Base-by-base conservation (phyloP, 2,329 filamentous ascomycete species). In the Nigrograna mackinnonii region DNA sequence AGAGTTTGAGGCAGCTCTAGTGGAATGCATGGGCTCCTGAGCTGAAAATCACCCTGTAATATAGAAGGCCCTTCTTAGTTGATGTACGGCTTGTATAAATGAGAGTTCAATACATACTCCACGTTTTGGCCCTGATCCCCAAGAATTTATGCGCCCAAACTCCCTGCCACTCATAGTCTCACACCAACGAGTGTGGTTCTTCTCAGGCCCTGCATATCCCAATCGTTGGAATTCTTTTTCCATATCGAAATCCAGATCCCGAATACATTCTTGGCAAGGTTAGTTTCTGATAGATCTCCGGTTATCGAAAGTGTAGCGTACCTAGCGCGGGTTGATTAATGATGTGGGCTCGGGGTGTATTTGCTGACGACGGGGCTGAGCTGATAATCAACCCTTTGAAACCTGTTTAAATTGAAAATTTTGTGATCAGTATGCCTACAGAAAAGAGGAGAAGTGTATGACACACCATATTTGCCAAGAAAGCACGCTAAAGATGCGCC, bases 341-440 rank as follows among this genome's bases (percentile, higher is more conserved):
- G 42, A 83, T 80, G 55, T 84, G 81, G 1, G 80, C 81, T 18
- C 82, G 68, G 1, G 82, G 82, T 2, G 79, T 82, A 43, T 78
- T 67, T 2, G 80, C 78, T 1, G 75, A 80, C 3, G 73, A 72
- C 0, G 77, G 60, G 0, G 75, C 72, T 2, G 70, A 56, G 5
- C 73, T 72, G 37, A 85, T 69, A 47, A 84, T 73, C 34, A 84
- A 70, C 1, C 82, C 82, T 22, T 64, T 76, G 4, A 79, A 58
- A 3, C 77, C 75, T n/a, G n/a, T n/a, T n/a, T n/a, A n/a, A n/a
- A n/a, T n/a, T n/a, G n/a, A n/a, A n/a, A n/a, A n/a, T n/a, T n/a
- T n/a, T n/a, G n/a, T n/a, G n/a, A n/a, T n/a, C n/a, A n/a, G n/a
- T n/a, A n/a, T n/a, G n/a, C n/a, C n/a, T n/a, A n/a, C n/a, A n/a